Conservation (phyloP, 768 basidiomycete species). For the Hemileccinum rubropunctum region DNA sequence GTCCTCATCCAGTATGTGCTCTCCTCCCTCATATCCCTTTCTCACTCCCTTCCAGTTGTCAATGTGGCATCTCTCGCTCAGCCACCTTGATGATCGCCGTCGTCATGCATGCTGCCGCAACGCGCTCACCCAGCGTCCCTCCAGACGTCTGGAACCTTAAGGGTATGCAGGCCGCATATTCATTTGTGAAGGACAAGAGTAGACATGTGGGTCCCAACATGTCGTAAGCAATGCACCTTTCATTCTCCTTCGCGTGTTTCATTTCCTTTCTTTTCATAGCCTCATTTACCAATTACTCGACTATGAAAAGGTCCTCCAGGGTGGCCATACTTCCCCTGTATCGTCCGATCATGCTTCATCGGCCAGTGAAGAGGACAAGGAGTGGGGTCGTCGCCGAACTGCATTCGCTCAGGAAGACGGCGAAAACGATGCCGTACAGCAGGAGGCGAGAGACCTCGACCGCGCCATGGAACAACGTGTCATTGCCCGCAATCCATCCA, state of each 20-base stretch:
- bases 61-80: constrained; percentile 90
- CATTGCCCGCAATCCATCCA: constrained; percentile 68
- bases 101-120: constrained; percentile 89
- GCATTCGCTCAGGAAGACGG: constrained; percentile 43
- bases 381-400: constrained; percentile 71
- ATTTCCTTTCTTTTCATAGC: constrained; percentile 39
- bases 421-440: constrained; percentile 59
- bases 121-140: constrained; percentile 60
- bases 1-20: constrained; percentile 79
- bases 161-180: constrained; percentile 89
- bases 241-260: constrained; percentile 22
- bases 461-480: constrained; percentile 86
- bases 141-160: constrained; percentile 75
- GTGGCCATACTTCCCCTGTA: constrained; percentile 46
- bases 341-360: constrained; percentile 54
- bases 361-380: constrained; percentile 67
- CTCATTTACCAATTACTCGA: constrained; percentile 93
- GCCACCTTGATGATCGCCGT: constrained; percentile 89
- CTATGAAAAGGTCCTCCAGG: constrained; percentile 75
- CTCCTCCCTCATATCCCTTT: constrained; percentile 9
- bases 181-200: constrained; percentile 87
- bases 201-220: constrained; percentile 90
- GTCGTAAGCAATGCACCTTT: constrained; percentile 61
- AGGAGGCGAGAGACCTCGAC: constrained; percentile 80
- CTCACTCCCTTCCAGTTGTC: constrained; percentile 58